Evolutionary conservation across 148 eudicot genomes (phyloP).

Genomic region (Chenopodium berlandieri): DNA sequence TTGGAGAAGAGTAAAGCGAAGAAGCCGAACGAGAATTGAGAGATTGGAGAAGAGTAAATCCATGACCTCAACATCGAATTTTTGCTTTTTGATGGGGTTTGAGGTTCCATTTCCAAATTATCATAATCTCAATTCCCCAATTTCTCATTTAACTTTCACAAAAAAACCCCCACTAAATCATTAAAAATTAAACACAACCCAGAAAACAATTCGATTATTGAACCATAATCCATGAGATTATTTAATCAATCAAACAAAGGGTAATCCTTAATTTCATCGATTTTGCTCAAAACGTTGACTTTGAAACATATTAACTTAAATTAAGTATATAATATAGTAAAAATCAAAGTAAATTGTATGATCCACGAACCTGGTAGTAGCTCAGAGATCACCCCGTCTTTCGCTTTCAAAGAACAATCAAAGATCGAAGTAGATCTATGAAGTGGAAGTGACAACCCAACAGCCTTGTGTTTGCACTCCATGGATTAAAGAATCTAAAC

Average conservation of each 20-base stretch:
- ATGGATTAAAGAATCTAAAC: too few relatives aligned
- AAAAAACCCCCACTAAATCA: not conserved
- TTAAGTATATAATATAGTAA: too few relatives aligned
- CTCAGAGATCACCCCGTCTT: too few relatives aligned
- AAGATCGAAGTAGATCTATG: too few relatives aligned
- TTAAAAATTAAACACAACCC: slow-evolving; percentile 4
- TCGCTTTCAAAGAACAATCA: too few relatives aligned
- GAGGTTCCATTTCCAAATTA: not conserved
- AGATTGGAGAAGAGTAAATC: slow-evolving; percentile 32
- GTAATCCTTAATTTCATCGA: slow-evolving; percentile 16
- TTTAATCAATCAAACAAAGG: slow-evolving; percentile 7
- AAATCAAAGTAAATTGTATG: too few relatives aligned
- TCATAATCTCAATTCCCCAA: slow-evolving; percentile 3
- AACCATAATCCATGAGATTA: slow-evolving; percentile 9
- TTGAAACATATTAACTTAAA: too few relatives aligned
- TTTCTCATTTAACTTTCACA: not conserved
- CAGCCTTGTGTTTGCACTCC: too few relatives aligned
- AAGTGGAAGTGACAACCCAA: too few relatives aligned
- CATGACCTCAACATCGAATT: not conserved
- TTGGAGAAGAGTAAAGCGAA: slow-evolving; percentile 42
- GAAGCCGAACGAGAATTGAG: slow-evolving; percentile 41
- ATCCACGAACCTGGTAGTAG: too few relatives aligned
- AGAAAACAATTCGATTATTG: slow-evolving; percentile 6
- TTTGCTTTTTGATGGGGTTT: too few relatives aligned
- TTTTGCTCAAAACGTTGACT: not conserved